Evolutionary conservation across 192 early-diverging fungal genomes (phyloP).

Genomic region (Coemansia sp.): DNA sequence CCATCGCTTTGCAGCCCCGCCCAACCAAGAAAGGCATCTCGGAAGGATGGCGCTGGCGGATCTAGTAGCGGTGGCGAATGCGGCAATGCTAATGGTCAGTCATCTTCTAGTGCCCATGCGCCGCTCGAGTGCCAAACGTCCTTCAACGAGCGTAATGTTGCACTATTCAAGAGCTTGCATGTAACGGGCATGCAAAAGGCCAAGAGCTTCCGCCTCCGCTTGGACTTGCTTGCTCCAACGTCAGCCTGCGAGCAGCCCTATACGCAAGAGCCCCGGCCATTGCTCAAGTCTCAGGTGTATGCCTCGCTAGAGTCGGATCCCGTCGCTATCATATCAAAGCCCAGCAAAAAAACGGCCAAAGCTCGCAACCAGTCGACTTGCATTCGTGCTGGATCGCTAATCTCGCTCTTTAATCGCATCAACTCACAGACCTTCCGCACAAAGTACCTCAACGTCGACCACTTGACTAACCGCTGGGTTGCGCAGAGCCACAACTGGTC

Average conservation of each 20-base stretch:
- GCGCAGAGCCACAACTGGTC: constrained; percentile 57
- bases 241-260: constrained; percentile 9
- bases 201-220: constrained; percentile 71
- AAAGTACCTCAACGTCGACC: constrained; percentile 72
- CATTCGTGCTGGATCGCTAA: constrained; percentile 69
- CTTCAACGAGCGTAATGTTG: constrained; percentile 54
- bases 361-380: constrained; percentile 74
- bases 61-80: not conserved
- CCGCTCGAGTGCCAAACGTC: constrained; percentile 51
- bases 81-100: not conserved
- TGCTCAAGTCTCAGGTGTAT: constrained; percentile 46
- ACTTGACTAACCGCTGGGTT: constrained; percentile 41
- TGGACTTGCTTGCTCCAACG: constrained; percentile 58
- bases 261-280: constrained; percentile 13
- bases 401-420: constrained; percentile 88
- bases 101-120: constrained; percentile 48
- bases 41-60: not conserved
- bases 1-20: not conserved
- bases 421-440: constrained; percentile 90
- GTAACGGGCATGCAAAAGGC: constrained; percentile 78
- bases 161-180: constrained; percentile 73
- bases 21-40: not conserved
- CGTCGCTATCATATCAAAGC: constrained; percentile 88
- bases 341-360: constrained; percentile 87
- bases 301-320: constrained; percentile 68